Conservation (phyloP, 768 basidiomycete species). For the Botryobasidium botryosum region DNA sequence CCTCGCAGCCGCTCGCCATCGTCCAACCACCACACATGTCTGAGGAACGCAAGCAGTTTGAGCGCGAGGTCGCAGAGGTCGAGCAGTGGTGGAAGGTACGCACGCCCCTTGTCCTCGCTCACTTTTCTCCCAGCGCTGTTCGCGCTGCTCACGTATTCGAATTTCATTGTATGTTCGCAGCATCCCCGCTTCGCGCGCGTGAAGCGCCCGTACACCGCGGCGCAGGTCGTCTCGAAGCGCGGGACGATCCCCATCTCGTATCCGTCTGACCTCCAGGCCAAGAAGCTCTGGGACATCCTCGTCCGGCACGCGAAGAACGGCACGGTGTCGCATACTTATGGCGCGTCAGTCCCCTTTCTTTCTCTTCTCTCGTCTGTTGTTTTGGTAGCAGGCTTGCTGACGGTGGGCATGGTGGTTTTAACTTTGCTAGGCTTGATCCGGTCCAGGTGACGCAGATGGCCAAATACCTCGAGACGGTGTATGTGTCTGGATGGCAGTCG, state of each 20-base stretch:
- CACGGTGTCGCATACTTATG: constrained; percentile 89
- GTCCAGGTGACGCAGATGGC: constrained; percentile 99
- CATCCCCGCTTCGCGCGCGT: constrained; percentile 71
- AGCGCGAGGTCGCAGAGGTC: constrained; percentile 66
- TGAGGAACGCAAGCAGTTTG: constrained; percentile 38
- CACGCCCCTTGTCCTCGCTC: neutral
- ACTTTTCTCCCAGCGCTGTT: constrained; percentile 2
- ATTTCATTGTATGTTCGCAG: constrained; percentile 26
- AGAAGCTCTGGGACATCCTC: constrained; percentile 71
- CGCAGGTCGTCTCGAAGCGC: constrained; percentile 84
- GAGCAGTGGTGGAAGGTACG: constrained; percentile 87
- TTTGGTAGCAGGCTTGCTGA: too few relatives aligned
- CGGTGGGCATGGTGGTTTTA: too few relatives aligned
- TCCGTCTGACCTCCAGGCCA: constrained; percentile 66
- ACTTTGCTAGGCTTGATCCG: constrained; percentile 64
- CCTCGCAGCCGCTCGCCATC: neutral
- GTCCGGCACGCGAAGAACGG: constrained; percentile 57
- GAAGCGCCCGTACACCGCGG: constrained; percentile 84
- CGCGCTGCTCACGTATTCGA: too few relatives aligned
- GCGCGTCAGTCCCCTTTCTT: constrained; percentile 59
- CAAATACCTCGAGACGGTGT: constrained; percentile 89
- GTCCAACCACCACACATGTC: constrained; percentile 12
- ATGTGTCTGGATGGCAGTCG: constrained; percentile 68
- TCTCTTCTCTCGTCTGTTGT: too few relatives aligned
- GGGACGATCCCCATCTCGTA: constrained; percentile 76